Percentiles rank a stretch among this genome's conserved stretches.
Conservation (phyloP, 2,329 filamentous ascomycete species). For the Calonectria hongkongensis region DNA sequence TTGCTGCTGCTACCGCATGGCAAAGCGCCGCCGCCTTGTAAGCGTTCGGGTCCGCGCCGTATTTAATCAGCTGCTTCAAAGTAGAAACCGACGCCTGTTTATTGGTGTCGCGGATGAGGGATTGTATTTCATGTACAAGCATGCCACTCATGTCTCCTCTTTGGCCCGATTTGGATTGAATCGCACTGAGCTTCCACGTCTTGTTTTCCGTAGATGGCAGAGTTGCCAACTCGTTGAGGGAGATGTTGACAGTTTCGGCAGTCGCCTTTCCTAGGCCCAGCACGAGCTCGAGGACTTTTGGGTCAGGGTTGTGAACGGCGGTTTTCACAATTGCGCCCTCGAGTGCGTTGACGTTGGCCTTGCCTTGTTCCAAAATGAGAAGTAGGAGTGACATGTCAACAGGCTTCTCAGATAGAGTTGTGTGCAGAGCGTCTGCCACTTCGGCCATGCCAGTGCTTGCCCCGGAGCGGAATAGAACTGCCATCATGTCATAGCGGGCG, state of each 20-base stretch:
- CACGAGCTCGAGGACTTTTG: slow-evolving; percentile 68
- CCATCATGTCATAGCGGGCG: slow-evolving; percentile 67
- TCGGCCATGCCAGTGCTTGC: slow-evolving; percentile 65
- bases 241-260: slow-evolving; percentile 64
- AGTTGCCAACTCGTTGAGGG: slow-evolving; percentile 65
- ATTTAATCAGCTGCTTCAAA: slow-evolving; percentile 67
- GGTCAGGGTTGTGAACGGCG: slow-evolving; percentile 66
- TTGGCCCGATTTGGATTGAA: slow-evolving; percentile 66
- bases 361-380: slow-evolving; percentile 70
- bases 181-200: slow-evolving; percentile 68
- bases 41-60: slow-evolving; percentile 73
- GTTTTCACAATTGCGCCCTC: slow-evolving; percentile 65
- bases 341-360: slow-evolving; percentile 71
- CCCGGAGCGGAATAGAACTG: slow-evolving; percentile 67
- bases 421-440: slow-evolving; percentile 65
- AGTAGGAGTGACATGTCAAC: slow-evolving; percentile 70
- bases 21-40: slow-evolving; percentile 71
- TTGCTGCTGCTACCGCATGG: slow-evolving; percentile 68
- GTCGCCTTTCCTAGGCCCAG: slow-evolving; percentile 68
- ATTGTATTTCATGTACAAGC: slow-evolving; percentile 71
- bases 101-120: slow-evolving; percentile 61
- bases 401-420: slow-evolving; percentile 65
- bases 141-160: slow-evolving; percentile 66
- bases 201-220: slow-evolving; percentile 68
- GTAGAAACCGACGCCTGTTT: slow-evolving; percentile 65